phyloP scores from a whole-genome alignment of 1,284 basidiomycete species.

The Ceratobasidium sp. region DNA sequence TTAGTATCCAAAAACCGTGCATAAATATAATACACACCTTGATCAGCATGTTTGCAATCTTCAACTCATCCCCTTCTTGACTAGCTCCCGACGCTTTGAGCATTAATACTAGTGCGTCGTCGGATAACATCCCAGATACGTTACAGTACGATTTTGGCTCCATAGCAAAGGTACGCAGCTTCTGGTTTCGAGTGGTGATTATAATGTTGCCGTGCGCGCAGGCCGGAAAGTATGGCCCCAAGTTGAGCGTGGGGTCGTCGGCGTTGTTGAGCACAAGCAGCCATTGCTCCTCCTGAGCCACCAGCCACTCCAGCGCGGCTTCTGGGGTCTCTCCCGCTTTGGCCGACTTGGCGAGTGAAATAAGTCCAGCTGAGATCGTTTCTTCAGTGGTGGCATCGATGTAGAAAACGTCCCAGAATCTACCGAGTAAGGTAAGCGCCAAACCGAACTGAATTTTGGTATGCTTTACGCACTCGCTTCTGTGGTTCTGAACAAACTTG shows the following conservation, averaged over 20 bases:
- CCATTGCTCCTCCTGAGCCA: constrained; percentile 8
- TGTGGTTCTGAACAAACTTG: constrained; percentile 7
- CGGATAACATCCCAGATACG: neutral
- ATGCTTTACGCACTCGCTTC: neutral
- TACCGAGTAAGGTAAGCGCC: neutral
- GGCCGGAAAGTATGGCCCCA: neutral
- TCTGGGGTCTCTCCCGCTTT: neutral
- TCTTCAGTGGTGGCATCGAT: constrained; percentile 22
- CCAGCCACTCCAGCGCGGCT: constrained; percentile 30
- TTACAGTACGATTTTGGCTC: neutral
- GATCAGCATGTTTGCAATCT: neutral
- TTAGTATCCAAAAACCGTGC: too few relatives aligned
- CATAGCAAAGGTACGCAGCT: neutral
- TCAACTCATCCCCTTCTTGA: neutral
- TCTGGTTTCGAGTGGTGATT: constrained; percentile 36
- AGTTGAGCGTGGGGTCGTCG: neutral
- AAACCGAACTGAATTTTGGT: neutral
- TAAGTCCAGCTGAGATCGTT: neutral
- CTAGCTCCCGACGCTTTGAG: neutral
- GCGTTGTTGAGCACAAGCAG: constrained; percentile 26
- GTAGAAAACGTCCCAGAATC: constrained; percentile 14
- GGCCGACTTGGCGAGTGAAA: neutral
- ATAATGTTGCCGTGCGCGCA: constrained; percentile 19
- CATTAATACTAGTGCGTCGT: neutral
- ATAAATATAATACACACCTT: too few relatives aligned